Evolutionary conservation across 495 filamentous ascomycete species (phyloP).

Genomic region (Neurospora sp.): DNA sequence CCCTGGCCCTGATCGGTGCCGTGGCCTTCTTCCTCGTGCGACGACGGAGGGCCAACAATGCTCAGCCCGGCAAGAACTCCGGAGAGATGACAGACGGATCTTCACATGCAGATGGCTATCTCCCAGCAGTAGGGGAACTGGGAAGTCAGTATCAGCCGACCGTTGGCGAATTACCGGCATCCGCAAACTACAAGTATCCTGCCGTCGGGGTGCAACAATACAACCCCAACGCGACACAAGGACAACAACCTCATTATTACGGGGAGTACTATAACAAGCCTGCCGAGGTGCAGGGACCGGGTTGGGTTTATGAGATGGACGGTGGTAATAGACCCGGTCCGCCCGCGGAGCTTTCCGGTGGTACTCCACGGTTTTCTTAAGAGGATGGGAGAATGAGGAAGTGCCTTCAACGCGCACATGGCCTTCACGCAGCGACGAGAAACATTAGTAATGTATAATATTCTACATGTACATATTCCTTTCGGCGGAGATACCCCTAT

Average conservation of each 20-base stretch:
- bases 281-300: neutral
- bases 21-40: neutral
- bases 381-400: neutral
- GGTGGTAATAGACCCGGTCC: neutral
- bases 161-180: neutral
- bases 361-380: neutral
- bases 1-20: neutral
- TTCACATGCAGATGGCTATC: neutral
- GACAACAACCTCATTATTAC: neutral
- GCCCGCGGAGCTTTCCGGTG: neutral
- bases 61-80: neutral
- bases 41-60: neutral
- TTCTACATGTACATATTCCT: neutral
- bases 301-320: neutral
- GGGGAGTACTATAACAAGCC: neutral
- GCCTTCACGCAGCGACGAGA: neutral
- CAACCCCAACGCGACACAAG: neutral
- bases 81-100: neutral
- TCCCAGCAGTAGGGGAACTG: neutral
- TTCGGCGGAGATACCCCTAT: neutral
- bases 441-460: neutral
- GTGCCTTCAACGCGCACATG: neutral
- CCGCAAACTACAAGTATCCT: neutral
- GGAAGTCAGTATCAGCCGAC: neutral
- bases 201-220: neutral